Percentiles rank a stretch among this genome's conserved stretches.
Conservation (phyloP, 768 basidiomycete genomes). For the Boletellus sp. region DNA sequence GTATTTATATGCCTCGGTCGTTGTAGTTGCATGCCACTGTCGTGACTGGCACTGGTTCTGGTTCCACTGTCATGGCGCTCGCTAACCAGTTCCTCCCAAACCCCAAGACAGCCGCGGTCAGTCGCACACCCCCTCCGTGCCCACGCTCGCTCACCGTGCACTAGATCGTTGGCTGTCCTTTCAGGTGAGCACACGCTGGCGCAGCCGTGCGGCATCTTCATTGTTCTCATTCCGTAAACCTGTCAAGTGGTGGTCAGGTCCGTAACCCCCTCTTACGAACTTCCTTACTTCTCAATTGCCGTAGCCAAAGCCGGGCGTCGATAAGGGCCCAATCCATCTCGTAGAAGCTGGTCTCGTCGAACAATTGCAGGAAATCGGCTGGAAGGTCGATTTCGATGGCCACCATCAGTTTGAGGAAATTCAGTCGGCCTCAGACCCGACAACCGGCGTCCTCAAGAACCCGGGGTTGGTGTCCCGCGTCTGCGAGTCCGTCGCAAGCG, state of each 20-base stretch:
- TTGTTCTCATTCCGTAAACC: conserved; percentile 12
- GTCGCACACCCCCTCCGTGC: conserved; percentile 30
- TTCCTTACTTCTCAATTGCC: conserved; percentile 10
- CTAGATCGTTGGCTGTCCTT: conserved; percentile 92
- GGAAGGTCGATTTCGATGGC: conserved; percentile 87
- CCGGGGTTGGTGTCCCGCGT: conserved; percentile 85
- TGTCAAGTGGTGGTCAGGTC: conserved; percentile 32
- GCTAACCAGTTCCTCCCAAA: conserved; percentile 37
- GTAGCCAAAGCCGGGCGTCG: conserved; percentile 77
- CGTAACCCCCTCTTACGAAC: conserved; percentile 6
- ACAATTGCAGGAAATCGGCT: conserved; percentile 77
- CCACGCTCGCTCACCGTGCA: conserved; percentile 7
- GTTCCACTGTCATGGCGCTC: conserved; percentile 19
- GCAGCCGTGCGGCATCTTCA: background rate
- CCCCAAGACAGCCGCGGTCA: conserved; percentile 76
- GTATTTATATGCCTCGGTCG: conserved; percentile 21
- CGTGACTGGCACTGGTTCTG: background rate
- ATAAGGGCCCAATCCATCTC: conserved; percentile 84
- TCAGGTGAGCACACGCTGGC: conserved; percentile 80
- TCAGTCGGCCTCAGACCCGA: conserved; percentile 48
- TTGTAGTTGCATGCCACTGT: background rate
- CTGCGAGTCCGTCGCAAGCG: conserved; percentile 70
- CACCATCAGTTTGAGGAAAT: conserved; percentile 87
- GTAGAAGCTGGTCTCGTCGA: conserved; percentile 80
- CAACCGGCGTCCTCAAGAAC: conserved; percentile 87